Evolutionary conservation across 129 eudicot species (phyloP).

Genomic region (Artemisia argyi): DNA sequence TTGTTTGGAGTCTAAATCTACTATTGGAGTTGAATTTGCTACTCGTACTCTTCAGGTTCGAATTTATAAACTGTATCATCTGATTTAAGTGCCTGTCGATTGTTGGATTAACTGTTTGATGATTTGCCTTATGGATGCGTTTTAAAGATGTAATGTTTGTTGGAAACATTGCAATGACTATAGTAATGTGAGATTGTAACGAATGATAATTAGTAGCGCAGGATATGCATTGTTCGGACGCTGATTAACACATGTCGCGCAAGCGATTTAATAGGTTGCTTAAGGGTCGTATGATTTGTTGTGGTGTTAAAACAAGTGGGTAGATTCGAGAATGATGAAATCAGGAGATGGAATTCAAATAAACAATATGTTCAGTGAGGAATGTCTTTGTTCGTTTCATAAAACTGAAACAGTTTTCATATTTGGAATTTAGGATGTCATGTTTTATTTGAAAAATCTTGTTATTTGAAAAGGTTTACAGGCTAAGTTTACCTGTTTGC

Average conservation of each 20-base stretch:
- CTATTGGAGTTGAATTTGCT: slow-evolving; percentile 43
- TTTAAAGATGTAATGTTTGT: not conserved
- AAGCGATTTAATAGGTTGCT: not conserved
- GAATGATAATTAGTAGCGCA: too few relatives aligned
- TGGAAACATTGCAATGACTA: too few relatives aligned
- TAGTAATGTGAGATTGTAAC: too few relatives aligned
- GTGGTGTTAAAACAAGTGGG: not conserved
- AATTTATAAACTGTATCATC: not conserved
- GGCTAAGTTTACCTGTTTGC: not conserved
- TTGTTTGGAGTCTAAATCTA: slow-evolving; percentile 42
- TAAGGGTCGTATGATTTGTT: not conserved
- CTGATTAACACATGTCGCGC: too few relatives aligned
- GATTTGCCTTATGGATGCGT: not conserved
- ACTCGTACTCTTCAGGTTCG: slow-evolving; percentile 39
- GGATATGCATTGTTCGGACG: too few relatives aligned
- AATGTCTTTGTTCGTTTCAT: not conserved
- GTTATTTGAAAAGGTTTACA: not conserved
- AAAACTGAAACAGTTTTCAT: not conserved
- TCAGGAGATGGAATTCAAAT: not conserved
- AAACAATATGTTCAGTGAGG: not conserved
- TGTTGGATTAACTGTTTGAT: slow-evolving; percentile 5
- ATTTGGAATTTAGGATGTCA: not conserved
- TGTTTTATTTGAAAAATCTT: not conserved
- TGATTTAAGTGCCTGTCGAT: not conserved
- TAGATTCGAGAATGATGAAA: not conserved